A percentile compares a stretch with the other conserved stretches of the same genome.
phyloP scores from a whole-genome alignment of 768 basidiomycete genomes.

The Dendrothele bispora region DNA sequence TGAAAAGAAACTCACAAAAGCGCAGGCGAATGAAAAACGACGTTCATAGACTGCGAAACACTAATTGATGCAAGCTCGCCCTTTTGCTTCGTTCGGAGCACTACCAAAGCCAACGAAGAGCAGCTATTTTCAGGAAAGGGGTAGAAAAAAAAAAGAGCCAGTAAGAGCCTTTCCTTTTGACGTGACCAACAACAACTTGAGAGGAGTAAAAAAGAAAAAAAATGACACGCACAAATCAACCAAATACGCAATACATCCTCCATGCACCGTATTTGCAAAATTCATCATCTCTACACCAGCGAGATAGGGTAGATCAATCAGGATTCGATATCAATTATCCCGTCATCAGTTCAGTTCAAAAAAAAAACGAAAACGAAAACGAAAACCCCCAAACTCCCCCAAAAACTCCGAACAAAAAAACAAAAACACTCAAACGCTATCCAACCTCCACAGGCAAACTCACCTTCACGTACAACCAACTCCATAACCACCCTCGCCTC shows the following conservation, averaged over 20 bases:
- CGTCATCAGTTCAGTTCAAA: too few species aligned
- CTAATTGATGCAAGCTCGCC: background rate
- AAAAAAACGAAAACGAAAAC: too few species aligned
- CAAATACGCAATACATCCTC: constrained; percentile 30
- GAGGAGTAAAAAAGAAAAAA: background rate
- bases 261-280: constrained; percentile 22
- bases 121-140: background rate
- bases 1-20: constrained; percentile 21
- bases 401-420: too few species aligned
- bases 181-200: background rate
- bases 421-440: constrained; percentile 23
- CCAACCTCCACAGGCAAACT: background rate
- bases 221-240: constrained; percentile 26
- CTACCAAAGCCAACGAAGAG: background rate
- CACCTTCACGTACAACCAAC: constrained; percentile 3
- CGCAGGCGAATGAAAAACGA: constrained; percentile 35
- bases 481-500: constrained; percentile 4
- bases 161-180: background rate
- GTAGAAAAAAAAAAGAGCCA: too few species aligned
- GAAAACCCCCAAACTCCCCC: too few species aligned
- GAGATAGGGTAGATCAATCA: too few species aligned
- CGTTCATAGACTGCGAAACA: constrained; percentile 34
- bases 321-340: too few species aligned
- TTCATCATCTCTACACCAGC: constrained; percentile 35
- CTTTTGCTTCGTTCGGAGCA: background rate